These are phyloP conservation scores for Pleochaeta shiraiana DNA, from an alignment of 2,329 filamentous ascomycete genomes.

Conservation along the genomic window DNA sequence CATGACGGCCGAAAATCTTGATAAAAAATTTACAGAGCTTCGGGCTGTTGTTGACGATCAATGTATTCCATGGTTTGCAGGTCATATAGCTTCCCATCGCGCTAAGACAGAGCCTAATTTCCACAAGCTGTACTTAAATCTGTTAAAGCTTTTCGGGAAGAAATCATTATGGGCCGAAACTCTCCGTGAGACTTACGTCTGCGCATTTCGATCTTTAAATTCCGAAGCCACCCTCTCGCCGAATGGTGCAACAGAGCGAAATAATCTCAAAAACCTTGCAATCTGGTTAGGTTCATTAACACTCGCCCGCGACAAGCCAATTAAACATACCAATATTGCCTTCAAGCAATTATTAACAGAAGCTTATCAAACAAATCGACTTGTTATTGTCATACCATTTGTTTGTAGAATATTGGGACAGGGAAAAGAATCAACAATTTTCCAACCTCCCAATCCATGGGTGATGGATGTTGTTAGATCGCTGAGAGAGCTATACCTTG, in stretches of 20 bases:
- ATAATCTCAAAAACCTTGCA: constrained; percentile 80
- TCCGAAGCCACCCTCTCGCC: constrained; percentile 51
- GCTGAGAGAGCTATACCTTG: constrained; percentile 82
- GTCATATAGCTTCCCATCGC: constrained; percentile 83
- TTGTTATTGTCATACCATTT: constrained; percentile 87
- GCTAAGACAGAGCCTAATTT: constrained; percentile 97
- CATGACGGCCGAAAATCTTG: constrained; percentile 72
- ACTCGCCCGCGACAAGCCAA: constrained; percentile 80
- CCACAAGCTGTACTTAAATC: constrained; percentile 76
- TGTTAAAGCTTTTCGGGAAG: constrained; percentile 66
- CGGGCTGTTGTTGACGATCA: constrained; percentile 54
- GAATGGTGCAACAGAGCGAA: constrained; percentile 63
- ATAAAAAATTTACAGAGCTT: constrained; percentile 65
- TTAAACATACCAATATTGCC: constrained; percentile 89
- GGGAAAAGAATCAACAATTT: constrained; percentile 66
- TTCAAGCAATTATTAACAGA: constrained; percentile 93
- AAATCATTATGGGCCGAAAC: constrained; percentile 67
- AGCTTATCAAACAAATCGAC: constrained; percentile 75
- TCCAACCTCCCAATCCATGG: constrained; percentile 92
- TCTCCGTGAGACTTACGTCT: constrained; percentile 79
- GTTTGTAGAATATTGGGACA: constrained; percentile 90
- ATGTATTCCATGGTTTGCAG: constrained; percentile 92
- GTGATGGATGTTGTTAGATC: constrained; percentile 87
- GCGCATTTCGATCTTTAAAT: constrained; percentile 71
- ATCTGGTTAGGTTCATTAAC: constrained; percentile 88